Percentiles rank a stretch among this genome's conserved stretches.
phyloP scores from a whole-genome alignment of 495 filamentous ascomycete genomes.

The Penicillium parvum region DNA sequence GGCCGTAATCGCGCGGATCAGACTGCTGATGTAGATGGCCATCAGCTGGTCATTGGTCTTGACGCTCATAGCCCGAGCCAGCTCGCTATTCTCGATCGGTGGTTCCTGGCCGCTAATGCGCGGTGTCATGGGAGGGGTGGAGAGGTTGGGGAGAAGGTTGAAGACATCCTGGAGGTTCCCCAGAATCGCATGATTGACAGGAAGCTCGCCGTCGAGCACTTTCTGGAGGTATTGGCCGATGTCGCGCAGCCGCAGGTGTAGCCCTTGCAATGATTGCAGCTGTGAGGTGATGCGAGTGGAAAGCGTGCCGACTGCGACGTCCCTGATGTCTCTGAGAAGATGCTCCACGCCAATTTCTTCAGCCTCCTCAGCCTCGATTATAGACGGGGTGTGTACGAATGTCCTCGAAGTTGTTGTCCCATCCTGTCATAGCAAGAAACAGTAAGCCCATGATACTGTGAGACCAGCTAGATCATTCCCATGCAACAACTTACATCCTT shows the following conservation, averaged over 20 bases:
- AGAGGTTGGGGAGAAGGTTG: conserved; percentile 95
- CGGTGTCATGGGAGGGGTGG: conserved; percentile 64
- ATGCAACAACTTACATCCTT: conserved; percentile 76
- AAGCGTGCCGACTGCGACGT: conserved; percentile 97
- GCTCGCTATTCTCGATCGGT: conserved; percentile 66
- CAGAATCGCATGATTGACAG: conserved; percentile 94
- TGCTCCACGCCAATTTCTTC: conserved; percentile 99
- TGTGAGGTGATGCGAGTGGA: conserved; percentile 97
- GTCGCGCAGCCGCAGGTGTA: conserved; percentile 91
- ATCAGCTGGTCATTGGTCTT: conserved; percentile 99
- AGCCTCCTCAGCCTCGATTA: conserved; percentile 97
- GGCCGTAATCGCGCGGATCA: conserved; percentile 96
- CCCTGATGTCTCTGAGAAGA: conserved; percentile 91
- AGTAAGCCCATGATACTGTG: conserved; percentile 8
- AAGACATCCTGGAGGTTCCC: conserved; percentile 98
- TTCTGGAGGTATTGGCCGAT: conserved; percentile 95
- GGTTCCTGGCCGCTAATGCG: conserved; percentile 43
- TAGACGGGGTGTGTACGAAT: conserved; percentile 98
- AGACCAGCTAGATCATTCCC: not conserved
- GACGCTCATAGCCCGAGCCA: conserved; percentile 91
- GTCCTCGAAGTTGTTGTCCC: conserved; percentile 95
- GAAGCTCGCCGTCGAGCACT: conserved; percentile 84
- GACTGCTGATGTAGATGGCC: conserved; percentile 90
- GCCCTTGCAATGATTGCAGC: conserved; percentile 92
- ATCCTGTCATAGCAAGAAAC: conserved; percentile 54